Evolutionary conservation across 2,329 filamentous ascomycete species (phyloP), one percentile per base, ranked within the genome.

Genomic region (Aquanectria penicillioides): DNA sequence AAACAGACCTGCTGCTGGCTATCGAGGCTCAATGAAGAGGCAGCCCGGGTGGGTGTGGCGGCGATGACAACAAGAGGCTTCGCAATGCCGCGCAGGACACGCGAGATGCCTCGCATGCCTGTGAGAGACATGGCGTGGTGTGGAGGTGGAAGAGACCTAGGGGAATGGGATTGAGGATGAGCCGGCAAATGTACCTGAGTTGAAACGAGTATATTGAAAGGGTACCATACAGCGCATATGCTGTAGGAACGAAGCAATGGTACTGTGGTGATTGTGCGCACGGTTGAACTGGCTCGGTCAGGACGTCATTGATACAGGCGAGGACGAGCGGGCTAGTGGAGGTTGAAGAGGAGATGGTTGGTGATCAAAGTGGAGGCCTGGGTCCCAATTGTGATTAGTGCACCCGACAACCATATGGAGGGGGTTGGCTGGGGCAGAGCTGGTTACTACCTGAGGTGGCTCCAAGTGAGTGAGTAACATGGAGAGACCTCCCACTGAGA

Each of bases 1-100:
- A 46, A 15, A 68, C 79, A 36, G 69, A 89, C 86, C 79, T 83
- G 81, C 69, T 89, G 86, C 73, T 89, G 86, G 62, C 82, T 78
- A 55, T 89, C 86, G 53, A 79, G 72, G 29, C 75, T 73, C 52
- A 78, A 69, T 44, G 84, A 82, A 36, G 83, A 84, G 71, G 69
- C 68, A 78, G 77, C 63, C 70, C 75, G 62, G 73, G 67, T 52
- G 64, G 59, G 65, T 58, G 65, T 58, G 48, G 65, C 57, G 43
- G 48, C 56, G 41, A 33, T 46, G 40, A 61, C 57, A 44, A 66
- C 62, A 34, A 65, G 62, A 18, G 70, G 69, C 58, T 70, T 73
- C 50, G 75, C 75, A 71, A 77, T 71, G 73, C 71, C 74, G 65
- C 81, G 78, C 54, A 84, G 73, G 65, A 78, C 77, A 71, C 80